Base-by-base conservation (phyloP, 2,329 filamentous ascomycete species). In the Neophaeococcomyces mojaviensis region DNA sequence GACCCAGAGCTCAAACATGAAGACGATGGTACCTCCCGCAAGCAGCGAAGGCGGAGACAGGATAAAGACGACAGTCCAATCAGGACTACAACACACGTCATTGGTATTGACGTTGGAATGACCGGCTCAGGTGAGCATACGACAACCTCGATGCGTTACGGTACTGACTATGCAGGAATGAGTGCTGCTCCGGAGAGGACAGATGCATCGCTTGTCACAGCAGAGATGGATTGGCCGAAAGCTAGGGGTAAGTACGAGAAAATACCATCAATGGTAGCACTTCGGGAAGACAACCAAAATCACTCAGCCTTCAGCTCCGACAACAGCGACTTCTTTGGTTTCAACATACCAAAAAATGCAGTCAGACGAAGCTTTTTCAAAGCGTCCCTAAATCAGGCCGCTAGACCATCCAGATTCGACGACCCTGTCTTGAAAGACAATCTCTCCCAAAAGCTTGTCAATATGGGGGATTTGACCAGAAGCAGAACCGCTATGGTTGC, bases 91-190 rank as follows among this genome's bases (percentile, higher is more conserved):
- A 15, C 20, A 5, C 32, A 44, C n/a, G 15, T 35, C 28, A 30
- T 24, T 4, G 28, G 40, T 8, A 44, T 44, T 15, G 40, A 44
- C 31, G 9, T 10, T n/a, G 40, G 40, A 8, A 44, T 44, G 40
- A 34, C 30, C 3, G 40, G 40, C 12, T 44, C 32, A 20, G 40
- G 40, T 42, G 16, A 32, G 40, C 7, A 15, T 18, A 34, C 18
- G 6, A 2, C 10, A 4, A 5, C n/a, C 3, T 18, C 10, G 20
- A 22, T 3, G 18, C n/a, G 15, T 31, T n/a, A 34, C 3, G 28
- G 13, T 3, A 32, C 40, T 44, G 31, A 44, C 16, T 3, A 24
- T 22, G 24, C 30, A 44, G 40, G 31, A 7, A 34, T 34, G 32
- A 36, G 30, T n/a, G 2, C 3, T 26, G 30, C 18, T 22, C 40